These are phyloP conservation scores for Phytomonas francai DNA, from an alignment of 208 protist species.

Conservation along the genomic window DNA sequence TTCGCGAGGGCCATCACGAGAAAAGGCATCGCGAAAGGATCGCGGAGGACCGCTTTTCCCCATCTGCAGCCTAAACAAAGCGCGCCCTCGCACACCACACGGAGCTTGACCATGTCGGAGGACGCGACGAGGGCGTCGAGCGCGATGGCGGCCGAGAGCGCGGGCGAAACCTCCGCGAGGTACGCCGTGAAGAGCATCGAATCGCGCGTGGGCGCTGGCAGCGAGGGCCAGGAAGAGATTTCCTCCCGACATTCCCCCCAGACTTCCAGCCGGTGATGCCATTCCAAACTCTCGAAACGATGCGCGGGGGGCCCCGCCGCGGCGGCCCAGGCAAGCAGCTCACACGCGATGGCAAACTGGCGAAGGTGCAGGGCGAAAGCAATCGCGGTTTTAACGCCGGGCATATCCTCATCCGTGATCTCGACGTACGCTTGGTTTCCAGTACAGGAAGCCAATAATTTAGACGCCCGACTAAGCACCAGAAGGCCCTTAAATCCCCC, in stretches of 20 bases:
- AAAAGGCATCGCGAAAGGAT: constrained; percentile 31
- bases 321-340: background rate
- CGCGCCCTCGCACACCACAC: constrained; percentile 24
- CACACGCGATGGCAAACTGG: background rate
- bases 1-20: constrained; percentile 20
- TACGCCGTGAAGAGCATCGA: too few relatives aligned
- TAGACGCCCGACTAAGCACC: background rate
- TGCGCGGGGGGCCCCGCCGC: too few relatives aligned
- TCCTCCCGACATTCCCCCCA: background rate
- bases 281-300: background rate
- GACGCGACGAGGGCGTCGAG: constrained; percentile 19
- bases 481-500: background rate
- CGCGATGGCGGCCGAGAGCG: constrained; percentile 9
- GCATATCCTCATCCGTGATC: background rate
- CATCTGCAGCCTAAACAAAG: constrained; percentile 19
- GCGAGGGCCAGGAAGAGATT: too few relatives aligned
- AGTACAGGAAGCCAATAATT: background rate
- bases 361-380: background rate
- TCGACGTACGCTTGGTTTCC: background rate
- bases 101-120: constrained; percentile 14
- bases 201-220: too few relatives aligned
- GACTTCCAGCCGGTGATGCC: background rate
- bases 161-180: background rate
- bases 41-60: constrained; percentile 21
- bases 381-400: background rate